Evolutionary conservation across 768 basidiomycete genomes (phyloP), one percentile per base, ranked within the genome.

Genomic region (Mycena vulgaris): DNA sequence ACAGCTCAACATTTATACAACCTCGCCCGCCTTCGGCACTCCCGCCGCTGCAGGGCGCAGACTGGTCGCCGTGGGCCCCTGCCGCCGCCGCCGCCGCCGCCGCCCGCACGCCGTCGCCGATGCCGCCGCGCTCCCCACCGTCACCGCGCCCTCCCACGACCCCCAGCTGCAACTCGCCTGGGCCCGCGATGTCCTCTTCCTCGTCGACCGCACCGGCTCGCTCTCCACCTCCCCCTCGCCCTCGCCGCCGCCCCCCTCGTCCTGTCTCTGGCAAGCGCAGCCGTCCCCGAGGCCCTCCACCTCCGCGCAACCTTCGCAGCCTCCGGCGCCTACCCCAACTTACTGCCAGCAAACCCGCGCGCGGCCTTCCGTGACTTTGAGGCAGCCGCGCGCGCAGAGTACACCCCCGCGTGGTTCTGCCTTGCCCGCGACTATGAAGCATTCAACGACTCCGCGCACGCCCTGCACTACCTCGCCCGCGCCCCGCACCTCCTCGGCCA

Each of bases 301-400:
- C 85, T 93, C 67, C 89, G 92, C 21, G 96, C 92, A 0, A 90
- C 89, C 2, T 85, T 97, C n/a, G 87, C 89, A 0, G 89, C 89
- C 2, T 85, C 97, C n/a, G 87, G 89, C 3, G 84, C 88, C 5
- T 92, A 90, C 78, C 93, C 94, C 0, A 86, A 89, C 14, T 84
- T 88, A 69, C 74, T 93, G 25, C 84, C 83, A 0, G 89, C 88
- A 66, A 94, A 94, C 75, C 92, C 93, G 2, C 87, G 94, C 6
- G 76, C 86, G 9, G 96, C 97, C 2, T 99, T 99, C 82, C 86
- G 95, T 27, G 95, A 96, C 76, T 98, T 94, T 75, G 97, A 98
- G 78, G 82, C 85, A 1, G 90, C 95, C 3, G 97, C 96, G 0
- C 85, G 93, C 28, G 89, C 86, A 0, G 96, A 96, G 0, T 93